Evolutionary conservation across 805 yeast species (phyloP).

Genomic region (Cyberlindnera nakhonratchasimensis): DNA sequence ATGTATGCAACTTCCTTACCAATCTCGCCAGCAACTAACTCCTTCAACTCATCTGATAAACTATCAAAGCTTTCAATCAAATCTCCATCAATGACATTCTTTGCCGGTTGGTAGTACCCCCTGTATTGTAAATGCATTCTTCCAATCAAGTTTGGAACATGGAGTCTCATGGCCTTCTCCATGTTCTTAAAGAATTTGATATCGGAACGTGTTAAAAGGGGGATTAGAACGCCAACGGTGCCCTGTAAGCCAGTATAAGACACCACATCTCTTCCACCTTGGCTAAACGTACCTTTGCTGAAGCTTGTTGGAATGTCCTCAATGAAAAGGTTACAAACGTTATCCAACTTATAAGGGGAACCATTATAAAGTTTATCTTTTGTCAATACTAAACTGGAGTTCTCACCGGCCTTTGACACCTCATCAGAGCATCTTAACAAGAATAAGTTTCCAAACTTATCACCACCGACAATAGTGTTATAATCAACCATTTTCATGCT

Average conservation of each 20-base stretch:
- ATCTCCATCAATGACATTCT: constrained; percentile 84
- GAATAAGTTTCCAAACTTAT: constrained; percentile 79
- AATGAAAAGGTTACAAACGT: constrained; percentile 54
- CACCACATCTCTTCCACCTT: constrained; percentile 64
- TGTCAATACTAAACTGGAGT: constrained; percentile 37
- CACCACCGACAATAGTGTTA: constrained; percentile 79
- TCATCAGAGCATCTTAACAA: constrained; percentile 58
- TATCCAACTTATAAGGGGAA: constrained; percentile 47
- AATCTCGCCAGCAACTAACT: constrained; percentile 30
- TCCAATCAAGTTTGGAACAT: constrained; percentile 38
- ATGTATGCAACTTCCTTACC: constrained; percentile 48
- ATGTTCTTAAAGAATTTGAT: constrained; percentile 53
- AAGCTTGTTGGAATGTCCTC: constrained; percentile 72
- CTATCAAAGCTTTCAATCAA: constrained; percentile 50
- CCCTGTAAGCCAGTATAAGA: constrained; percentile 81
- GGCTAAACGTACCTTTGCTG: constrained; percentile 46
- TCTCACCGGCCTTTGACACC: constrained; percentile 46
- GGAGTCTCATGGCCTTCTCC: constrained; percentile 42
- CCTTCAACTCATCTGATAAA: constrained; percentile 19
- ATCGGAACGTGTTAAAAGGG: constrained; percentile 62
- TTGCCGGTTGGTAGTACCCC: constrained; percentile 78
- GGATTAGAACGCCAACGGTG: constrained; percentile 68
- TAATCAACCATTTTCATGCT: constrained; percentile 60
- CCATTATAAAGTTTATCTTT: constrained; percentile 42
- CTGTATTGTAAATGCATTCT: constrained; percentile 67